Conservation (phyloP, 345 rosid genomes). For the Camelina sativa region DNA sequence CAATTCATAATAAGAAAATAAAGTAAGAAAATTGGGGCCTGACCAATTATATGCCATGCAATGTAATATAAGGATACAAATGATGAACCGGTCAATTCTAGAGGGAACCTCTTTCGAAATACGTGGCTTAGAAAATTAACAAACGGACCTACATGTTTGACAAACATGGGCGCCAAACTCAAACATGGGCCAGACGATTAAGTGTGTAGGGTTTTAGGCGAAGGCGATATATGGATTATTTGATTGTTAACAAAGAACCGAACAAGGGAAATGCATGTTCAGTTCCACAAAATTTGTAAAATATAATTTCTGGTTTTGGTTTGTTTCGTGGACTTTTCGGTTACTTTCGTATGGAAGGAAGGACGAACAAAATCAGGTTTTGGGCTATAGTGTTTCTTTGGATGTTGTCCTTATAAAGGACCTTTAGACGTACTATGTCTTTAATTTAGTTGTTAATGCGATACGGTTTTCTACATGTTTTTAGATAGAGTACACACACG, state of each 20-base stretch:
- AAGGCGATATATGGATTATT: slow-evolving; percentile 25
- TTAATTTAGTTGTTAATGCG: no score
- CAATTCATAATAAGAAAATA: neutral
- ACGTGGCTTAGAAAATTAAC: slow-evolving; percentile 37
- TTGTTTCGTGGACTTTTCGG: neutral
- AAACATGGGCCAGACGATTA: slow-evolving; percentile 29
- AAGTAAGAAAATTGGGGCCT: slow-evolving; percentile 10
- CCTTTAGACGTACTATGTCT: neutral
- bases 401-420: neutral
- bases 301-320: neutral
- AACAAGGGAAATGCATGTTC: neutral
- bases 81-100: slow-evolving; percentile 33
- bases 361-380: neutral
- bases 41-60: slow-evolving; percentile 36
- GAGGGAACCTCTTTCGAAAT: slow-evolving; percentile 15
- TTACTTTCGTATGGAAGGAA: neutral
- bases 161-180: slow-evolving; percentile 12
- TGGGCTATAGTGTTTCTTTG: neutral
- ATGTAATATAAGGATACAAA: slow-evolving; percentile 34
- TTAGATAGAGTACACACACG: no score
- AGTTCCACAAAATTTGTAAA: neutral
- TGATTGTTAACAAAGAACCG: neutral
- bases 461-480: neutral
- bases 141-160: slow-evolving; percentile 32
- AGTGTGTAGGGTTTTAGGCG: neutral